Evolutionary conservation across 768 basidiomycete species (phyloP).

Genomic region (Paxillus ammoniavirescens): DNA sequence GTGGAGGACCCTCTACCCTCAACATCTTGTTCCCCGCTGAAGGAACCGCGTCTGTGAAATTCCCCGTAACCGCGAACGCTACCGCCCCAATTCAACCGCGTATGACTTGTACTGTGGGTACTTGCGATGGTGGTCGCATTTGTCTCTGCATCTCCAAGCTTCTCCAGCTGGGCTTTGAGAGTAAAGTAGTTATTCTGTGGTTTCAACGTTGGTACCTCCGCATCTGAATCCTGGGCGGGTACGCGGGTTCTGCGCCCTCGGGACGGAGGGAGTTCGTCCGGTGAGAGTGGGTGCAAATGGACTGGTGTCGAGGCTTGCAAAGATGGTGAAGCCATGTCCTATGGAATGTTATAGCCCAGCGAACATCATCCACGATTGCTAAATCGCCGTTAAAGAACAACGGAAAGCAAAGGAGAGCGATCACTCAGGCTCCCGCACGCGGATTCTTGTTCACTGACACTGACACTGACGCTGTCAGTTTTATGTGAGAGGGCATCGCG

Average conservation of each 20-base stretch:
- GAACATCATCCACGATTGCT: slow-evolving; percentile 9
- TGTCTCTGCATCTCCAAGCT: slow-evolving; percentile 28
- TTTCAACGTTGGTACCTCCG: slow-evolving; percentile 15
- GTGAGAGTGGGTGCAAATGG: slow-evolving; percentile 69
- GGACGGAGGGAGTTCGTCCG: slow-evolving; percentile 45
- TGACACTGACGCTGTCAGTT: too few relatives aligned
- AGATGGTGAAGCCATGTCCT: slow-evolving; percentile 26
- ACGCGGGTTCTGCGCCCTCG: slow-evolving; percentile 50
- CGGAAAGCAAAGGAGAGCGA: not conserved
- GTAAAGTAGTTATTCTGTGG: slow-evolving; percentile 57
- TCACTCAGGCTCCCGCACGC: not conserved
- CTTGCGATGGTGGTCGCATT: slow-evolving; percentile 16
- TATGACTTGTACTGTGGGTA: not conserved
- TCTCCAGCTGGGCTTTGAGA: slow-evolving; percentile 60
- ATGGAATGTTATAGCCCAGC: not conserved
- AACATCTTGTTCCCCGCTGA: slow-evolving; percentile 16
- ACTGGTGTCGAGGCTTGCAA: slow-evolving; percentile 49
- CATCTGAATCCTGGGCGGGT: slow-evolving; percentile 30
- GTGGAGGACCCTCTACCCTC: slow-evolving; percentile 32
- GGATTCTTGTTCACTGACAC: too few relatives aligned
- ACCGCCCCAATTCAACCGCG: slow-evolving; percentile 43
- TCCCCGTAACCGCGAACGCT: slow-evolving; percentile 60
- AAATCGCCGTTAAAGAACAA: not conserved
- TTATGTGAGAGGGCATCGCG: too few relatives aligned
- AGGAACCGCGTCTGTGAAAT: slow-evolving; percentile 29